Percentiles rank a stretch among this genome's conserved stretches.
These are phyloP conservation scores for Heimioporus sp. DNA, from an alignment of 768 basidiomycete species.

Conservation along the genomic window DNA sequence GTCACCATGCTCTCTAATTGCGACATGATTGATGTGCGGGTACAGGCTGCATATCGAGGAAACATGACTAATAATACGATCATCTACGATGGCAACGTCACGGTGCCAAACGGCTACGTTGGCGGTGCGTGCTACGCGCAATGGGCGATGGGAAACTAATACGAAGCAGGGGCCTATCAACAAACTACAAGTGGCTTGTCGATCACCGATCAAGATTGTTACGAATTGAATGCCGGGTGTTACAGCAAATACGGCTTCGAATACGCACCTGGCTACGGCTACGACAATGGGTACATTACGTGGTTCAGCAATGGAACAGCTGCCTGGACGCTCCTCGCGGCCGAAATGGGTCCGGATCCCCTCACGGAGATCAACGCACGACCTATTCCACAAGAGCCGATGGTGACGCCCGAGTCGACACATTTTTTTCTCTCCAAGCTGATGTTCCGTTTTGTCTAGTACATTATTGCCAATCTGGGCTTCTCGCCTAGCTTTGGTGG, in stretches of 20 bases:
- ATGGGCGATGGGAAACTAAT: constrained; percentile 4
- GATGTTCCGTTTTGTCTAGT: constrained; percentile 36
- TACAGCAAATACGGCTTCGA: constrained; percentile 54
- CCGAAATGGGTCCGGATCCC: constrained; percentile 50
- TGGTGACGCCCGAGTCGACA: constrained; percentile 34
- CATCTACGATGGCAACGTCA: constrained; percentile 38
- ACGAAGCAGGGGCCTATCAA: constrained; percentile 34
- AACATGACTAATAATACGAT: constrained; percentile 34
- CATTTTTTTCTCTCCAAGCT: too few species aligned
- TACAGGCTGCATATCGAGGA: constrained; percentile 44
- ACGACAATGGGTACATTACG: constrained; percentile 58
- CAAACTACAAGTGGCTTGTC: constrained; percentile 38
- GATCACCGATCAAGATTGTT: constrained; percentile 43
- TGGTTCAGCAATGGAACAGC: constrained; percentile 60
- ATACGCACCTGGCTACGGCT: constrained; percentile 49
- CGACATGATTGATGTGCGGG: background rate
- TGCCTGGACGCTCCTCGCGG: constrained; percentile 55
- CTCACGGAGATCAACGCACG: constrained; percentile 52
- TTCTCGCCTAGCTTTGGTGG: constrained; percentile 67
- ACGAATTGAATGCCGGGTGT: constrained; percentile 39
- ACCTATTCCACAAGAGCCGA: constrained; percentile 68
- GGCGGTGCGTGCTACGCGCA: constrained; percentile 35
- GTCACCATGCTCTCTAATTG: background rate
- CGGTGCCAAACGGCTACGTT: constrained; percentile 40
- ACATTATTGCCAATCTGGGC: constrained; percentile 70